Evolutionary conservation across 2,329 filamentous ascomycete genomes (phyloP), one percentile per base, ranked within the genome.

Genomic region (Colletotrichum chrysophilum): DNA sequence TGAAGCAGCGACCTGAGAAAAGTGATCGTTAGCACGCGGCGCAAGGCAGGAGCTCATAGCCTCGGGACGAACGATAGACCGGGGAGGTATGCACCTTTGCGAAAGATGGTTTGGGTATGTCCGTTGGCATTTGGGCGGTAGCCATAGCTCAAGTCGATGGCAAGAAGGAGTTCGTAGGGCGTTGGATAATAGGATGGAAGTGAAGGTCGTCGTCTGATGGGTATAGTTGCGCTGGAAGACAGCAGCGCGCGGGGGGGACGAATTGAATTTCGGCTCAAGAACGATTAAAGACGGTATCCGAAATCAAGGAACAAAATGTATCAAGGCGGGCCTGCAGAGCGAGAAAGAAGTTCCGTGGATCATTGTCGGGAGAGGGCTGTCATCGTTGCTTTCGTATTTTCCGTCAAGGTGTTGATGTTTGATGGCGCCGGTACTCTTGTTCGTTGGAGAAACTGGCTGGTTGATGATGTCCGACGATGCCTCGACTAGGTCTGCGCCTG

Each of bases 41-140:
- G 48, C 26, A 13, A 60, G 48, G 52, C 21, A 21, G 43, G 60
- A 55, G 38, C 68, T 34, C 52, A 13, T 55, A 38, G 36, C 26
- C 68, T 66, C 62, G 62, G 16, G 65, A 48, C 43, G 43, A 21
- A 32, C 32, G 16, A 32, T 30, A 24, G 30, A 56, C 14, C 32
- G 32, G 12, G 30, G 28, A 14, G 38, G 52, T 76, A 80, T 88
- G 74, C 87, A 95, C 94, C 90, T 94, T 95, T 85, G 94, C 94
- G 88, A 96, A 96, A 58, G 94, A 95, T 79, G 93, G 90, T 84
- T 91, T 92, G 69, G 86, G 86, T 71, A 86, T 78, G 78, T 89
- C 88, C 77, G 87, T 81, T 79, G 87, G 83, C 79, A 88, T 84
- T 80, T 86, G 85, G 71, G 86, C 82, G 62, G 88, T 85, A 77